Conservation (phyloP, 1,139 yeast genomes). For the Zygoascus hellenicus region DNA sequence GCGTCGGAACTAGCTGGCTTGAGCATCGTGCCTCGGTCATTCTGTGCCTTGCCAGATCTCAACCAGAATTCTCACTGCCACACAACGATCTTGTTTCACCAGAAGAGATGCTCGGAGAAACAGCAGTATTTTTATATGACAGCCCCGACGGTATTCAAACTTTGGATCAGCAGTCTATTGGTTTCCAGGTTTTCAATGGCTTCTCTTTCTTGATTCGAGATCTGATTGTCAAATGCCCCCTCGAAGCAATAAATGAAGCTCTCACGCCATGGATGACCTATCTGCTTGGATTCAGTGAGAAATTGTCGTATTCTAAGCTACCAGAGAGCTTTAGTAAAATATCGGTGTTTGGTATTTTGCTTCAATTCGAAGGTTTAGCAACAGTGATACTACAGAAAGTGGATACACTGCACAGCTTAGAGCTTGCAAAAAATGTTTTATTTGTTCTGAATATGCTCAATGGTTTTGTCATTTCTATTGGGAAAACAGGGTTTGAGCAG, state of each 20-base stretch:
- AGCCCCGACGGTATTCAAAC: neutral
- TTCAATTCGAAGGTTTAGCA: conserved; percentile 53
- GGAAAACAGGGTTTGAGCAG: conserved; percentile 65
- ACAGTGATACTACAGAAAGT: conserved; percentile 34
- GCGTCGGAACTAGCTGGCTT: conserved; percentile 4
- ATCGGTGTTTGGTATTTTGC: conserved; percentile 45
- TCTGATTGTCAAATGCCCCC: neutral
- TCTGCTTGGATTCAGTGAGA: conserved; percentile 8
- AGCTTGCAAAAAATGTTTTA: conserved; percentile 39
- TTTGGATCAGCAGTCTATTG: neutral
- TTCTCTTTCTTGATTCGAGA: conserved; percentile 7
- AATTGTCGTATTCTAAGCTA: neutral
- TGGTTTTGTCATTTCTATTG: conserved; percentile 53
- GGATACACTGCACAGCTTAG: conserved; percentile 13
- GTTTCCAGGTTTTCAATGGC: conserved; percentile 3
- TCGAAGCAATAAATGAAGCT: conserved; percentile 12
- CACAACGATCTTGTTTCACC: neutral
- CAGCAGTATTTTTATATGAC: conserved; percentile 3
- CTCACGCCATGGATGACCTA: conserved; percentile 10
- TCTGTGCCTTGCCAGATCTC: conserved; percentile 13
- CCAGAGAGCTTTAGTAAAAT: conserved; percentile 33
- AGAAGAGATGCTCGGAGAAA: conserved; percentile 1
- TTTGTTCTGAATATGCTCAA: conserved; percentile 48
- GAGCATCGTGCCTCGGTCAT: conserved; percentile 7
- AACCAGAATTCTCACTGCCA: conserved; percentile 3